Evolutionary conservation across 345 rosid species (phyloP), one percentile per base, ranked within the genome.

Genomic region (Erysimum cheiranthoides): DNA sequence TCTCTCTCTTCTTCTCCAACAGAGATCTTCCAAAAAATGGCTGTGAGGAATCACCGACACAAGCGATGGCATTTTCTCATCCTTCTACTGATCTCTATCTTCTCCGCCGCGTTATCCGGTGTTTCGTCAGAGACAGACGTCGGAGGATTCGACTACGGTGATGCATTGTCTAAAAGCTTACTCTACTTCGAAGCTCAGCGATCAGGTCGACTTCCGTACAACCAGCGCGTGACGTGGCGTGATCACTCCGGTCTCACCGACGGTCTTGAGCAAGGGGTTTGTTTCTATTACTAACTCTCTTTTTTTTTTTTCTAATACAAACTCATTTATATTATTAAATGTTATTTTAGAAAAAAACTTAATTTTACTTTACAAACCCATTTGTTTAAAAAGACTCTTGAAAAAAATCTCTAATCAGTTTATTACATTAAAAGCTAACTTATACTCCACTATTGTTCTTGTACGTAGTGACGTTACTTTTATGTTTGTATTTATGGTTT

Each of bases 181-280:
- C 86, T 92, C 56, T 94, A 94, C 83, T 92, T 94, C 67, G 98
- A 94, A 78, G 78, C 98, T 42, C 98, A 94, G 39, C 89, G 96
- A 47, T 94, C 98, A 45, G 97, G 97, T 27, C 88, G 96, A 10
- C 78, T 94, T 21, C 98, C 98, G 0, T 85, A 94, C 77, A 89
- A 86, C 79, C 98, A 94, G 61, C 80, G 97, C 1, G 90, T 88
- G 69, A 66, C 89, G 9, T 94, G 98, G 98, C 96, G 98, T 68
- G 87, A 87, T 82, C 92, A 90, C 78, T 94, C 98, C 12, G 97
- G 90, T 74, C 93, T 94, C 81, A 85, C 88, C 82, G 98, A 92
- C 73, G 96, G 98, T 72, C 86, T 94, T 6, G 90, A 94, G 57
- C 98, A 92, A 89, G 98, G 97, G 73, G 98, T 92, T 42, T 58